phyloP scores from a whole-genome alignment of 768 basidiomycete genomes.

The Trametes maxima region DNA sequence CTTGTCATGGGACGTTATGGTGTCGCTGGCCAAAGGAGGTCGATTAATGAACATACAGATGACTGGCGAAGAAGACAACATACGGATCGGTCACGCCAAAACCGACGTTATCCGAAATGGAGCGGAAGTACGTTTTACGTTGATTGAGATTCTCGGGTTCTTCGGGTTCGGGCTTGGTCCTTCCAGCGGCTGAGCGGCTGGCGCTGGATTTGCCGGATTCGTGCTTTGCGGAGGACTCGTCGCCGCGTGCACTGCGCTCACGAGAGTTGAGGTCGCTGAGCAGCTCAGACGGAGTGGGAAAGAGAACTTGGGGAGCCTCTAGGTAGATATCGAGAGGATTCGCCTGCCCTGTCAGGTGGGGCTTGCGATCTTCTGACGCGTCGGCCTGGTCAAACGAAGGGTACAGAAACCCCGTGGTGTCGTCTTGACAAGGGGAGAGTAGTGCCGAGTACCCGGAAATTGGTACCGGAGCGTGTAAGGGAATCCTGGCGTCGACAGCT shows the following conservation, averaged over 20 bases:
- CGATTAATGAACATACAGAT: background rate
- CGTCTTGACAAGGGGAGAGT: background rate
- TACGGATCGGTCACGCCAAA: constrained; percentile 66
- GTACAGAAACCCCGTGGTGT: background rate
- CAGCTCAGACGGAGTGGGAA: constrained; percentile 69
- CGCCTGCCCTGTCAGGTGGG: background rate
- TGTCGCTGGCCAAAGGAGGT: constrained; percentile 45
- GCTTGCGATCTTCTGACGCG: constrained; percentile 1
- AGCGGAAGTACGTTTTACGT: constrained; percentile 60
- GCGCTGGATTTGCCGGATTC: background rate
- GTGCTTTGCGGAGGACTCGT: background rate
- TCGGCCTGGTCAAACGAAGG: background rate
- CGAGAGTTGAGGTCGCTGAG: constrained; percentile 47
- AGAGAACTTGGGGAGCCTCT: constrained; percentile 34
- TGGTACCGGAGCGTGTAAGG: constrained; percentile 29
- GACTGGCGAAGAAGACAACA: constrained; percentile 26
- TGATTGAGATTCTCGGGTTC: constrained; percentile 45
- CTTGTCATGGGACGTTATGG: constrained; percentile 80
- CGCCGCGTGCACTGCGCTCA: constrained; percentile 3
- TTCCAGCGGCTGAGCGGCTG: background rate
- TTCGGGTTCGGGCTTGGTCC: constrained; percentile 1
- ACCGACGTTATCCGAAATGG: constrained; percentile 55
- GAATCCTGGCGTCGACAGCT: background rate
- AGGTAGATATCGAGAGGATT: constrained; percentile 24
- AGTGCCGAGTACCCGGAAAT: constrained; percentile 29